Evolutionary conservation across 192 early-diverging fungal species (phyloP), one percentile per base, ranked within the genome.

Genomic region (Gigaspora rosea): DNA sequence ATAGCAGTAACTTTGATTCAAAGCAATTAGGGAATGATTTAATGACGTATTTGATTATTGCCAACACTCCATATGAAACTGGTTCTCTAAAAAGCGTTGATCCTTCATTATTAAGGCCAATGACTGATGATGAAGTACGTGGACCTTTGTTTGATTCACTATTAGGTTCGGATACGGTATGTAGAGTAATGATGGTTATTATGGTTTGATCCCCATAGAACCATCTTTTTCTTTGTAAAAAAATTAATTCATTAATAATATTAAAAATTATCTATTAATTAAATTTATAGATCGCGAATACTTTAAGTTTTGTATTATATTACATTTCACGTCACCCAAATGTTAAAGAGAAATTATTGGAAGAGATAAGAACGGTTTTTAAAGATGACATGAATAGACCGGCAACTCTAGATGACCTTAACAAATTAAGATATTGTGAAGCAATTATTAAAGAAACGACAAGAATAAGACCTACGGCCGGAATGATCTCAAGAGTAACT

Each of bases 11-110:
- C 18, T 12, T 46, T 59, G 16, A 73, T 4, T 22, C 73, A 63
- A 75, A 75, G 48, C 47, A 52, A 52, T 7, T 63, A n/a, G n/a
- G n/a, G n/a, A n/a, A n/a, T 7, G 73, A 75, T 63, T 47, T 75
- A n/a, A 4, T 75, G 33, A 75, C 73, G 18, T 50, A 57, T 75
- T 20, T 62, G 9, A 75, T 75, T 41, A 0, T 71, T 52, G 49
- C 49, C 0, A 71, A 71, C 22, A 71, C 69, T 16, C 69, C 20
- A 71, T 71, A 71, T 11, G 69, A 71, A 20, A 13, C 69, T 51
- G 18, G 15, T 52, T 49, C 69, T 50, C 69, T 52, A 71, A n/a
- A 41, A 67, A 67, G 41, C 18, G 36, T 33, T 67, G 65, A 67
- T 67, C 65, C 65, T 27, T 67, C 36, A 67, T 67, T 67, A 48